Evolutionary conservation across 306 rosid genomes (phyloP).

Genomic region (Inga leiocalycina): DNA sequence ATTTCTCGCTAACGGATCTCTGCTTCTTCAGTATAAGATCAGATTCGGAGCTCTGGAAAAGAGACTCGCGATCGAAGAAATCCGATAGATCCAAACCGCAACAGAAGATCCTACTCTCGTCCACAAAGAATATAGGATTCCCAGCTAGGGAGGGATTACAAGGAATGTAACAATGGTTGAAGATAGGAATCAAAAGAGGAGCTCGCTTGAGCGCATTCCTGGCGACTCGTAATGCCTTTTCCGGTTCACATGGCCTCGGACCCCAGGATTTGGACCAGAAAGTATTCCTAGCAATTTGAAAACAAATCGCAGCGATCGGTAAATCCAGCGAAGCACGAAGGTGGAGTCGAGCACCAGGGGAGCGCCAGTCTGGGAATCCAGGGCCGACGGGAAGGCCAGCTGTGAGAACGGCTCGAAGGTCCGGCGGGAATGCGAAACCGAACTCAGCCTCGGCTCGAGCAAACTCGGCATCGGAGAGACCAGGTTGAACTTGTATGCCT

Average conservation of each 20-base stretch:
- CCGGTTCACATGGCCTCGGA: conserved; percentile 65
- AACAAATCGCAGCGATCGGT: conserved; percentile 77
- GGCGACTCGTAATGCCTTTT: conserved; percentile 68
- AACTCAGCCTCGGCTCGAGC: conserved; percentile 86
- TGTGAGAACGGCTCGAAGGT: conserved; percentile 70
- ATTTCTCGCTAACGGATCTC: conserved; percentile 67
- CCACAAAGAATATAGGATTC: conserved; percentile 76
- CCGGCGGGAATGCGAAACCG: conserved; percentile 79
- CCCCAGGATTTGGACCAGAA: conserved; percentile 88
- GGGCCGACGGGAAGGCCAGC: conserved; percentile 81
- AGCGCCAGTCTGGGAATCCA: conserved; percentile 83
- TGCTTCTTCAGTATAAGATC: conserved; percentile 61
- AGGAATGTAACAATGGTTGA: conserved; percentile 88
- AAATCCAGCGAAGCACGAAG: conserved; percentile 75
- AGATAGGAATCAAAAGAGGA: conserved; percentile 79
- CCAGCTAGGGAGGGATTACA: conserved; percentile 83
- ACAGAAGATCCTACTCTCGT: conserved; percentile 77
- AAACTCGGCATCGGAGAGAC: conserved; percentile 77
- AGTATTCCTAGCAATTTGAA: conserved; percentile 71
- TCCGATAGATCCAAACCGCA: conserved; percentile 84
- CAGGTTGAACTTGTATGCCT: conserved; percentile 60
- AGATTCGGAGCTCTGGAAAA: conserved; percentile 52
- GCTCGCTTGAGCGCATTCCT: conserved; percentile 74
- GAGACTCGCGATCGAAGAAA: conserved; percentile 75
- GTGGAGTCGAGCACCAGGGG: conserved; percentile 67